Percentiles rank a stretch among this genome's conserved stretches.
These are phyloP conservation scores for Saccharomycopsis hybrid DNA, from an alignment of 1,139 yeast species.

Conservation along the genomic window DNA sequence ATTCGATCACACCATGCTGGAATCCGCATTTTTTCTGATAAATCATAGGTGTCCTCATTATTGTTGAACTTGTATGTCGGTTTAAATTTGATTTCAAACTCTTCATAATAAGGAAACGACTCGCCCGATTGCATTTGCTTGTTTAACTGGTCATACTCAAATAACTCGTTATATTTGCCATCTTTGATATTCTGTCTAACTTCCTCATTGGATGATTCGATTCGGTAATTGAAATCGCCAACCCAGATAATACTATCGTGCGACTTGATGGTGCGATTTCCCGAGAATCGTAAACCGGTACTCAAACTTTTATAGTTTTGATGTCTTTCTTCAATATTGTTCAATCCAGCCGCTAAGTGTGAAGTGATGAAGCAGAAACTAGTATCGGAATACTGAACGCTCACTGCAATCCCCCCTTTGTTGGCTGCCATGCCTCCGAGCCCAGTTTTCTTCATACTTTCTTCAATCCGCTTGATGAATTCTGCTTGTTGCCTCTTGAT, in stretches of 20 bases:
- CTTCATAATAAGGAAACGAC: constrained; percentile 76
- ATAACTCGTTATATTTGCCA: constrained; percentile 43
- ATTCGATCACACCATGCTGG: constrained; percentile 98
- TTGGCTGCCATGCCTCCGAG: constrained; percentile 89
- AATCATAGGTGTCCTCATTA: constrained; percentile 76
- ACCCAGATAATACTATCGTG: constrained; percentile 90
- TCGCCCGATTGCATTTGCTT: constrained; percentile 83
- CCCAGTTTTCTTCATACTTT: constrained; percentile 80
- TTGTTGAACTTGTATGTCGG: constrained; percentile 95
- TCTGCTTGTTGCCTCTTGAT: constrained; percentile 56
- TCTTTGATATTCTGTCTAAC: constrained; percentile 53
- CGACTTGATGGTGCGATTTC: constrained; percentile 63
- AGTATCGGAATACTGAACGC: constrained; percentile 72
- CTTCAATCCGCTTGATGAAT: constrained; percentile 67
- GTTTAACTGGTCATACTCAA: constrained; percentile 75
- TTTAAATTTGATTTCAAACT: constrained; percentile 67
- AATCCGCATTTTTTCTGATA: constrained; percentile 84
- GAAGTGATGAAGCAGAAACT: constrained; percentile 80
- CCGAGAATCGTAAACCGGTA: constrained; percentile 69
- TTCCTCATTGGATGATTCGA: constrained; percentile 66
- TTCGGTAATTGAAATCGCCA: constrained; percentile 92
- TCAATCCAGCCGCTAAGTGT: constrained; percentile 90
- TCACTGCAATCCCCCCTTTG: constrained; percentile 86
- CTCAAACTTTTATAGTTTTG: constrained; percentile 80
- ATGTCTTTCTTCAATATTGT: constrained; percentile 79